A percentile compares a stretch with the other conserved stretches of the same genome.
Conservation (phyloP, 225 moss, liverwort and hornwort species). For the Asterella californica region DNA sequence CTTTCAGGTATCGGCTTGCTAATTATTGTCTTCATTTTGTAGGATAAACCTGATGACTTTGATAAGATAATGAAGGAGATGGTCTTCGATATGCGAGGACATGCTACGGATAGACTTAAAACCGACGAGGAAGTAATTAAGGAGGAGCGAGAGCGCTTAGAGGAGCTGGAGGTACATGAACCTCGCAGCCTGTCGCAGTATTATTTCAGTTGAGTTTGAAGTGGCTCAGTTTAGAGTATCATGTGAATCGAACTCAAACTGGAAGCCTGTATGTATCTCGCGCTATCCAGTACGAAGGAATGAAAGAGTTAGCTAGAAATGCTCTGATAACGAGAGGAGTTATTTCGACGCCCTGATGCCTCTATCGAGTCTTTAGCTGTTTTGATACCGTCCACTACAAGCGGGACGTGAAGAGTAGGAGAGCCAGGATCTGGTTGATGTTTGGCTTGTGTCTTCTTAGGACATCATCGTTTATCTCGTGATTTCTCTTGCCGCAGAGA, state of each 20-base stretch:
- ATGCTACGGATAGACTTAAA: constrained; percentile 82
- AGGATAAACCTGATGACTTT: constrained; percentile 88
- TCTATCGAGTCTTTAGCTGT: background rate
- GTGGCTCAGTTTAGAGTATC: background rate
- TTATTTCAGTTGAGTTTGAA: background rate
- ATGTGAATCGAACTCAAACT: background rate
- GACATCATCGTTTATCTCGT: background rate
- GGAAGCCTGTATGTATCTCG: no score
- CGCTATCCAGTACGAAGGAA: no score
- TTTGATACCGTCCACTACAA: background rate
- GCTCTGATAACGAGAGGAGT: no score
- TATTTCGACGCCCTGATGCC: no score
- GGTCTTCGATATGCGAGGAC: constrained; percentile 84
- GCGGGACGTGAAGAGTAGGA: background rate
- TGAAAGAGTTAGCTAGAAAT: no score
- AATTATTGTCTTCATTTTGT: constrained; percentile 3
- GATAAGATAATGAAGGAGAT: constrained; percentile 94
- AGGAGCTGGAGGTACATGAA: constrained; percentile 71
- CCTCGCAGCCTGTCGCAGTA: background rate
- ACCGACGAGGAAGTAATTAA: constrained; percentile 70
- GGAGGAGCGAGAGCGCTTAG: constrained; percentile 79
- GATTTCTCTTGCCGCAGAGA: constrained; percentile 42
- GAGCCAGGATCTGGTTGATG: background rate
- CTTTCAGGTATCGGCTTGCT: background rate
- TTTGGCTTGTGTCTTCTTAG: background rate